phyloP scores from a whole-genome alignment of 1,139 yeast genomes.

The Hyphopichia pseudoburtonii region DNA sequence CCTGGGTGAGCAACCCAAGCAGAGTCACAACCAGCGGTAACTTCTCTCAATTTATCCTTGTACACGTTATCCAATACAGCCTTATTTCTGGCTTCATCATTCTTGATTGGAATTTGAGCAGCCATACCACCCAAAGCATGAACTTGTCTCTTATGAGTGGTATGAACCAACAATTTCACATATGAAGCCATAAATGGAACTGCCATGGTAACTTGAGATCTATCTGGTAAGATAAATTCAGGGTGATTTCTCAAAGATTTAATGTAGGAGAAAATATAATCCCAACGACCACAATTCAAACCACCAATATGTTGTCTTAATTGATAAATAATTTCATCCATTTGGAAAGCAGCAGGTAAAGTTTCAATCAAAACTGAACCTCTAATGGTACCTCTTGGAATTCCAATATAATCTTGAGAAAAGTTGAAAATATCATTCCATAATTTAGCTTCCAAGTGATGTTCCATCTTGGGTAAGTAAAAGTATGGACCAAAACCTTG shows the following conservation, averaged over 20 bases:
- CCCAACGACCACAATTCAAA: conserved; percentile 34
- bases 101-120: conserved; percentile 70
- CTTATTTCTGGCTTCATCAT: conserved; percentile 61
- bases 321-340: conserved; percentile 31
- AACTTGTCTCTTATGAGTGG: conserved; percentile 29
- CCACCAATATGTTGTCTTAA: conserved; percentile 28
- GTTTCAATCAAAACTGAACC: conserved; percentile 32
- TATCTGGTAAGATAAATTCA: conserved; percentile 23
- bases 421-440: conserved; percentile 30
- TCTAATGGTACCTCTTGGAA: conserved; percentile 27
- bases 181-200: conserved; percentile 29
- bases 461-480: conserved; percentile 32
- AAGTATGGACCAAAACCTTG: conserved; percentile 68
- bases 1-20: conserved; percentile 87
- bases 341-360: conserved; percentile 31
- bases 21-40: conserved; percentile 73
- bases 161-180: conserved; percentile 25
- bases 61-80: conserved; percentile 71
- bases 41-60: conserved; percentile 75
- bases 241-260: conserved; percentile 26
- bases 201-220: conserved; percentile 27
- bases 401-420: conserved; percentile 22
- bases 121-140: conserved; percentile 35
- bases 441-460: conserved; percentile 29
- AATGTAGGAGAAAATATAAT: conserved; percentile 28